Evolutionary conservation across 805 yeast genomes (phyloP), one percentile per base, ranked within the genome.

Genomic region (Ogataea pini): DNA sequence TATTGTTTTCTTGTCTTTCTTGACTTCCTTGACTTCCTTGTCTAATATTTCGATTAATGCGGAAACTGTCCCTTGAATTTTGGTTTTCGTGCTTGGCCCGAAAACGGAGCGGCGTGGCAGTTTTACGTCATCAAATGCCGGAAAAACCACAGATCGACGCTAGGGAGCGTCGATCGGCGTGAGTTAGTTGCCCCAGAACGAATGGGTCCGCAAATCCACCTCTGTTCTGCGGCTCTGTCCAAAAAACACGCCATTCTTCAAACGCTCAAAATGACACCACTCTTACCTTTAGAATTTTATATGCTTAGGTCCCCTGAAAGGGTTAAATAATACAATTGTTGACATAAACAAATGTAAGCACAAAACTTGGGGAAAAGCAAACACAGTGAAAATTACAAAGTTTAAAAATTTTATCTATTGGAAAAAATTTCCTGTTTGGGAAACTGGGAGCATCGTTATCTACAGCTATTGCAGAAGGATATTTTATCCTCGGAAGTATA

Each of bases 341-440:
- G 25, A 22, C 24, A 34, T n/a, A 32, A 4, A 10, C 5, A 32
- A 7, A 14, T 5, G 24, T 19, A 17, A 7, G 17, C 37, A 19
- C 14, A 13, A 17, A 34, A 13, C 4, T 13, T 7, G 14, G 37
- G 37, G 24, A 12, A 17, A 34, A 10, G 24, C 16, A 31, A 31
- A 31, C 34, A 31, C 34, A 13, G 17, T 31, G 34, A 31, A 13
- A 37, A 37, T 16, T 12, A 24, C 31, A 14, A n/a, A 18, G 17
- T 5, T 6, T 14, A 17, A 17, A 29, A 18, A 27, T 36, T 47
- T 50, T 53, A 55, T 55, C 59, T 39, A 7, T 52, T 50, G 60
- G 58, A 57, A 53, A 57, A 45, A 29, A 55, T 49, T 53, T 18
- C 61, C 59, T n/a, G n/a, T 36, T 55, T 44, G 28, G 58, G 61